These are phyloP conservation scores for Botrytis paeoniae DNA, from an alignment of 2,329 filamentous ascomycete genomes.

Conservation along the genomic window DNA sequence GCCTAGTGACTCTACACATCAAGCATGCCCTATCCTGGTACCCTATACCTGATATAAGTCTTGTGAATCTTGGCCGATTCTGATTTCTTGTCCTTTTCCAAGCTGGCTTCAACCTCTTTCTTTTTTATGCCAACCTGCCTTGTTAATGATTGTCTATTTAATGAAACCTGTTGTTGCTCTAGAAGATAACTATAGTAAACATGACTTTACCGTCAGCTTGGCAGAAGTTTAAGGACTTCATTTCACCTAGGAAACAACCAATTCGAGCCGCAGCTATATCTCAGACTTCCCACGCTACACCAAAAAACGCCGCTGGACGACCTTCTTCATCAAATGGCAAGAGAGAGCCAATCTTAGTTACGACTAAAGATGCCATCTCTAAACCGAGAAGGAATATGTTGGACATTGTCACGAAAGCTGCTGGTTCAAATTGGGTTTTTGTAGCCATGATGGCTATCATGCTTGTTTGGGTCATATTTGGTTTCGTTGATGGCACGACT, in stretches of 20 bases:
- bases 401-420: not conserved
- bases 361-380: not conserved
- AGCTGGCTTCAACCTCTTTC: not conserved
- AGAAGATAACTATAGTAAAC: not conserved
- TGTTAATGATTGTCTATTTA: not conserved
- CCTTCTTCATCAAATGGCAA: not conserved
- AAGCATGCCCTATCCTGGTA: not conserved
- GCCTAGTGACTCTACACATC: not conserved
- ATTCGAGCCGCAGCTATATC: not conserved
- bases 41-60: not conserved
- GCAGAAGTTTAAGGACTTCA: not conserved
- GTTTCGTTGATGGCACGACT: not conserved
- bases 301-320: not conserved
- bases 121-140: not conserved
- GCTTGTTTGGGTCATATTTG: not conserved
- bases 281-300: not conserved
- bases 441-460: constrained; percentile 19
- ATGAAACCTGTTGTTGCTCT: not conserved
- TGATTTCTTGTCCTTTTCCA: not conserved
- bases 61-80: not conserved
- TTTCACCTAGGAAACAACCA: not conserved
- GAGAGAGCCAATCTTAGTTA: not conserved
- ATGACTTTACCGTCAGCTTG: not conserved
- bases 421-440: constrained; percentile 14
- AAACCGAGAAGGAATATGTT: not conserved